Base-by-base conservation (phyloP, 2,329 filamentous ascomycete species). In the Leptosphaerulina australis region DNA sequence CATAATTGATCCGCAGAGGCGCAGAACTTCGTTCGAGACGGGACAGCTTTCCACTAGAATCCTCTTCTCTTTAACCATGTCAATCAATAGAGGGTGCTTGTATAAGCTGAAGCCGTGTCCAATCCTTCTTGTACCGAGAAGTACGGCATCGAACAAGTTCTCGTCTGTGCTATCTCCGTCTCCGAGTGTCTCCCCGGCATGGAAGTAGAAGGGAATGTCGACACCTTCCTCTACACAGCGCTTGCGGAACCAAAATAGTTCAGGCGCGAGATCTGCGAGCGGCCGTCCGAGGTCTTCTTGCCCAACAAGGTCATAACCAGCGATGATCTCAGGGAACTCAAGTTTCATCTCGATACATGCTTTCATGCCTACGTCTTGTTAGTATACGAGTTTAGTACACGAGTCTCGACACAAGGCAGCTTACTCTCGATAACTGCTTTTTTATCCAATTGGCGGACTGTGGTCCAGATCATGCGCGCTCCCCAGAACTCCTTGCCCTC, bases 231-330 rank as follows among this genome's bases (percentile, higher is more conserved):
- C 81, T 0, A 84, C 83, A 70, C 91, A 97, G 62, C 88, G 84
- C 72, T 93, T 92, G 58, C 87, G 86, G 80, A 97, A 97, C 91
- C 91, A 97, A 73, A 97, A 93, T 0, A 97, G 77, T 65, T 96
- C 85, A 0, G 92, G 91, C 0, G 93, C 81, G 3, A 96, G 76
- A 59, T 94, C 88, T 22, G 82, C 80, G 20, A 97, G 82, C 0
- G 91, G 81, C 10, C 89, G 83, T 1, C 91, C 92, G 1, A 81
- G 71, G 66, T 95, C 89, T 76, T 97, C 93, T 71, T 93, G 88
- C 0, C 91, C 92, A 4, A 96, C 91, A 8, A 97, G 76, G 72
- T 97, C 93, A 73, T 91, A 97, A 9, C 93, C 93, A 20, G 88
- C 86, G 61, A 97, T 84, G 6, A 95, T 79, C 39, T 91, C 80